A percentile compares a stretch with the other conserved stretches of the same genome.
These are phyloP conservation scores for Zymoseptoria brevis DNA, from an alignment of 2,329 filamentous ascomycete species.

Conservation along the genomic window DNA sequence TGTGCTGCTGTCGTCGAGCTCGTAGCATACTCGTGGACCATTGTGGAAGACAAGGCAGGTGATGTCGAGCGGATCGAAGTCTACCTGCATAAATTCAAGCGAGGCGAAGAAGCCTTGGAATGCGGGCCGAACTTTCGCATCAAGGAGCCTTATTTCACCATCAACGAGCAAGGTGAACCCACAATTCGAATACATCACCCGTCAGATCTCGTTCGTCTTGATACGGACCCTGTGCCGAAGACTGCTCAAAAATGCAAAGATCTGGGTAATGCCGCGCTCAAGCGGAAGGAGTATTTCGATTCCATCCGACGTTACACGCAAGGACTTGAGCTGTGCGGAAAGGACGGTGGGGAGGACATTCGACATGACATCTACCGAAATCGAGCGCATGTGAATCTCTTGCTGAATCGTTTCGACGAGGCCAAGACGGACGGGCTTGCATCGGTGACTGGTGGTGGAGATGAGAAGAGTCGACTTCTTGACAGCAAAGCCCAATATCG, in stretches of 20 bases:
- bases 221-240: not conserved
- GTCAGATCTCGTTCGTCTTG: constrained; percentile 17
- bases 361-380: constrained; percentile 9
- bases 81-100: constrained; percentile 28
- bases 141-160: constrained; percentile 27
- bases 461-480: constrained; percentile 3
- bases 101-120: constrained; percentile 30
- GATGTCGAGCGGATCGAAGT: constrained; percentile 19
- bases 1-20: constrained; percentile 14
- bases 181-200: constrained; percentile 25
- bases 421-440: constrained; percentile 8
- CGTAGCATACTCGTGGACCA: constrained; percentile 19
- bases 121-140: constrained; percentile 16
- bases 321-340: constrained; percentile 10
- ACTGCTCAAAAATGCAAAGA: constrained; percentile 21
- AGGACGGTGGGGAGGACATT: not conserved
- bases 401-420: constrained; percentile 8
- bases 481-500: constrained; percentile 21
- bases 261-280: constrained; percentile 24
- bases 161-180: constrained; percentile 22
- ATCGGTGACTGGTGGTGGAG: constrained; percentile 3
- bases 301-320: constrained; percentile 16
- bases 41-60: constrained; percentile 25
- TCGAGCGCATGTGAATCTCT: constrained; percentile 9
- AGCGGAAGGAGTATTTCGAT: constrained; percentile 14